phyloP scores from a whole-genome alignment of 768 basidiomycete species.

The Hypholoma fasciculare region DNA sequence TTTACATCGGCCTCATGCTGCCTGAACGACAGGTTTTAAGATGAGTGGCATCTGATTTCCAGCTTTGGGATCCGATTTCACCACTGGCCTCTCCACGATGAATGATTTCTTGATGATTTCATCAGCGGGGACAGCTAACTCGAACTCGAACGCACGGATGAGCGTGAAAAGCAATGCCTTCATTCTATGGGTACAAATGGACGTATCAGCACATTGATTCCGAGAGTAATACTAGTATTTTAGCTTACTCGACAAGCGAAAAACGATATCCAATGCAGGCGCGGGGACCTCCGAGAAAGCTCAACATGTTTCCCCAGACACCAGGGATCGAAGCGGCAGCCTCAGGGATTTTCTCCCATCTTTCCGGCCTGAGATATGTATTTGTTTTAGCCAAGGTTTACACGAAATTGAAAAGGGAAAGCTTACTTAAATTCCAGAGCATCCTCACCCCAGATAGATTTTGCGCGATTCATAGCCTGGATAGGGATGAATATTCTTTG shows the following conservation, averaged over 20 bases:
- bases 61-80: slow-evolving; percentile 40
- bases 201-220: too few species aligned
- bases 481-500: slow-evolving; percentile 52
- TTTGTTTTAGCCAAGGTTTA: too few species aligned
- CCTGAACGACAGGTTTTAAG: slow-evolving; percentile 22
- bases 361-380: slow-evolving; percentile 49
- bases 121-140: neutral
- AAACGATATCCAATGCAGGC: slow-evolving; percentile 72
- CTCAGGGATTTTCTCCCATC: slow-evolving; percentile 57
- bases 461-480: slow-evolving; percentile 48
- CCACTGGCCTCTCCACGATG: slow-evolving; percentile 26
- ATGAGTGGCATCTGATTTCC: slow-evolving; percentile 48
- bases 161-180: slow-evolving; percentile 22
- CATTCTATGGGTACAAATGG: slow-evolving; percentile 18
- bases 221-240: too few species aligned
- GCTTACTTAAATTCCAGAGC: slow-evolving; percentile 52
- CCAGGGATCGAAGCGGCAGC: slow-evolving; percentile 49
- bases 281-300: slow-evolving; percentile 67
- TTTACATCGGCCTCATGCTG: too few species aligned
- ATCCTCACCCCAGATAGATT: slow-evolving; percentile 62
- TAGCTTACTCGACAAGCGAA: slow-evolving; percentile 56
- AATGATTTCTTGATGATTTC: neutral
- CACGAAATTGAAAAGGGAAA: neutral
- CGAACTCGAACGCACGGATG: neutral
- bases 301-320: slow-evolving; percentile 58